Evolutionary conservation across 225 moss, liverwort and hornwort species (phyloP), one percentile per base, ranked within the genome.

Genomic region (Polytrichum formosum): DNA sequence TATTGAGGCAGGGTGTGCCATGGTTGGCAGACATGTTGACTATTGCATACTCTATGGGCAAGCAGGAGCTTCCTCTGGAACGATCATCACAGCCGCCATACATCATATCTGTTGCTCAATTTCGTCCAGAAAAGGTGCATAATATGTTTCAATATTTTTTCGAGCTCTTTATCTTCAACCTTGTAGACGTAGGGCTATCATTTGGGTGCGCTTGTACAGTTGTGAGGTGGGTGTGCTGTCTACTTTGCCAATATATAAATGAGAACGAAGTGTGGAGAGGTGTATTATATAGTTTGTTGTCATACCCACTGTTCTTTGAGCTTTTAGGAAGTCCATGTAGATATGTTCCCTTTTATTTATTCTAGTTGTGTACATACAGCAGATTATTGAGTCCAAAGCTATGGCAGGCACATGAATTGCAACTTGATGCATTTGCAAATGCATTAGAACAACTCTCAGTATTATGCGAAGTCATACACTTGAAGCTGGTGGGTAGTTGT

Each of bases 401-500:
- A 54, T 63, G 75, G 70, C 83, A 91, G 93, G 97, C 94, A 72
- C 97, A 97, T 78, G 91, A 80, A 69, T 83, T 97, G 79, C 97
- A 97, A 73, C 78, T 97, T 28, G 78, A 92, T 83, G 97, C 97
- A 17, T 94, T 97, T 79, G 76, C 82, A 35, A 53, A 79, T 70
- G 80, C 88, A 58, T 23, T 92, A 69, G 66, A 89, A 65, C 73
- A 78, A 63, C 78, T 90, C 30, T 74, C 78, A 75, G 67, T 78
- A 33, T 70, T 53, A 4, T 79, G 77, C n/a, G 75, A 67, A 30
- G 79, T 82, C 27, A 75, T 77, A 68, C 89, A 81, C 18, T 79
- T 97, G 83, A 94, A 97, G 82, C 82, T 97, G 69, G 92, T 97
- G 58, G 97, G 97, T 66, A 94, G 97, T 79, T 97, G 94, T 77